Evolutionary conservation across 2,329 filamentous ascomycete genomes (phyloP).

Genomic region (Aspergillus quadricinctus): DNA sequence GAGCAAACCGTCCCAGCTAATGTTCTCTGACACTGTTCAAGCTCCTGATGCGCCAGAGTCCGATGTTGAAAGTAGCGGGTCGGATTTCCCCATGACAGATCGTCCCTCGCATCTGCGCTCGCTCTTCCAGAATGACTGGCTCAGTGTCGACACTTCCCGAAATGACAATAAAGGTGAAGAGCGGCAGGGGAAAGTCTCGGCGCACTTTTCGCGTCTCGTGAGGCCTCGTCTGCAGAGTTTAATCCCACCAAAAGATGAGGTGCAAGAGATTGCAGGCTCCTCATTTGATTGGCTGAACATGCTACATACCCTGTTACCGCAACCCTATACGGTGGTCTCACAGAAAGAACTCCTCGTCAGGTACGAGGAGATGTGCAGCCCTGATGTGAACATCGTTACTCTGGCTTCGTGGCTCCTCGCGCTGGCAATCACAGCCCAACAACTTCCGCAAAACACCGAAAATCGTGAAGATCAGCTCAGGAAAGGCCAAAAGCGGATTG

Average conservation of each 20-base stretch:
- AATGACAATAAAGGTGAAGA: conserved; percentile 5
- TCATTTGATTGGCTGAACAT: conserved; percentile 14
- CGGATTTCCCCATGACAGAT: conserved; percentile 9
- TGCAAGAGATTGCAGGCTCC: conserved; percentile 4
- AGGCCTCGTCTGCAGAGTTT: conserved; percentile 11
- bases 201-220: conserved; percentile 3
- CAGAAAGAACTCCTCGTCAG: conserved; percentile 7
- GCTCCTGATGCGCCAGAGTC: conserved; percentile 5
- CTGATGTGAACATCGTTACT: conserved; percentile 9
- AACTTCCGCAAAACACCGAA: conserved; percentile 1
- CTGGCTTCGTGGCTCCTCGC: conserved; percentile 14
- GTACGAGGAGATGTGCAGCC: conserved; percentile 11
- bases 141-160: conserved; percentile 10
- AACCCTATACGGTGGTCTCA: conserved; percentile 7
- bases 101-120: conserved; percentile 12
- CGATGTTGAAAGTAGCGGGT: conserved; percentile 9
- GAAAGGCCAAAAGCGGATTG: conserved; percentile 1
- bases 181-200: conserved; percentile 3
- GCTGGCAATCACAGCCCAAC: conserved; percentile 12
- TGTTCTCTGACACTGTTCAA: neutral
- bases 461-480: neutral
- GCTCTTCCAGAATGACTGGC: conserved; percentile 17
- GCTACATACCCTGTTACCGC: conserved; percentile 12
- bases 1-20: neutral
- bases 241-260: conserved; percentile 11